Evolutionary conservation across 345 rosid species (phyloP).

Genomic region (Punica granatum): DNA sequence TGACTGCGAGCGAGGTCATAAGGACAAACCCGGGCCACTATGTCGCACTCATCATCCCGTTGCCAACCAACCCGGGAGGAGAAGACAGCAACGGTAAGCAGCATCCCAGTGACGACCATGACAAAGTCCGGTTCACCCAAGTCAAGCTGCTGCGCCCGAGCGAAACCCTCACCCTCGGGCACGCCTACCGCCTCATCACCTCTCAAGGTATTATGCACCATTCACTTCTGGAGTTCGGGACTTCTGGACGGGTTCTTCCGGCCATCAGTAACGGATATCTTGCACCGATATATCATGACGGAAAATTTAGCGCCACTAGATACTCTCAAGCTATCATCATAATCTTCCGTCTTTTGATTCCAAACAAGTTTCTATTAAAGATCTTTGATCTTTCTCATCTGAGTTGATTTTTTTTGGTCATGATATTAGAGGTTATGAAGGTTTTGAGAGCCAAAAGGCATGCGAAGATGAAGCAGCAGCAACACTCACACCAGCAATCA

Average conservation of each 20-base stretch:
- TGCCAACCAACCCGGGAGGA: slow-evolving; percentile 35
- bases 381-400: background rate
- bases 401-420: background rate
- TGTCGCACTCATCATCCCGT: slow-evolving; percentile 85
- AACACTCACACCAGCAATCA: slow-evolving; percentile 38
- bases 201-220: slow-evolving; percentile 54
- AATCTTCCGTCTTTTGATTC: background rate
- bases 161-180: slow-evolving; percentile 82
- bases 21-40: slow-evolving; percentile 81
- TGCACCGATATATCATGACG: no score
- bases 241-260: background rate
- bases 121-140: slow-evolving; percentile 55
- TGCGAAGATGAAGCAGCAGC: slow-evolving; percentile 61
- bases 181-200: slow-evolving; percentile 89
- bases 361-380: background rate
- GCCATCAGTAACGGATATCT: background rate
- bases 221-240: background rate
- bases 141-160: slow-evolving; percentile 85
- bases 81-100: background rate
- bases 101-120: slow-evolving; percentile 10
- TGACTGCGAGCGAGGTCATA: slow-evolving; percentile 73
- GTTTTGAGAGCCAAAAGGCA: slow-evolving; percentile 72
- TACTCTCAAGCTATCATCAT: background rate
- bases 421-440: slow-evolving; percentile 62
- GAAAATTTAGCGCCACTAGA: no score